phyloP scores from a whole-genome alignment of 768 basidiomycete species.

The Rhizopogon rudus region DNA sequence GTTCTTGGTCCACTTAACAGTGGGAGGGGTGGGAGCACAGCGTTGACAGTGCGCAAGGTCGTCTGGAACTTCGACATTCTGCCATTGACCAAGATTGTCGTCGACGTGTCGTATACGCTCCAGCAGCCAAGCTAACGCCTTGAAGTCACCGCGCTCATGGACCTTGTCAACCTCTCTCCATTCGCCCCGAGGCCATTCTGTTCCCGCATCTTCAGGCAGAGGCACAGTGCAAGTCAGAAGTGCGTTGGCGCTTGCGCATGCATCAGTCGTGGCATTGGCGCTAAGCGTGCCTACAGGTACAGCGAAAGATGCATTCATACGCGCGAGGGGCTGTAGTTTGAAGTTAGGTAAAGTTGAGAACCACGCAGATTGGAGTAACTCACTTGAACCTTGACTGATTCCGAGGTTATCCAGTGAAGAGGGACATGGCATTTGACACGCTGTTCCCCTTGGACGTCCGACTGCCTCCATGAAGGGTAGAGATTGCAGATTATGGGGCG shows the following conservation, averaged over 20 bases:
- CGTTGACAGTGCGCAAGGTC: conserved; percentile 59
- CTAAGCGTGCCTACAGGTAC: conserved; percentile 52
- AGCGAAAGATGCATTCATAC: conserved; percentile 56
- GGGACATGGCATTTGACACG: conserved; percentile 56
- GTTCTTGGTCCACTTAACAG: conserved; percentile 66
- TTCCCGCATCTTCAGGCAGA: conserved; percentile 61
- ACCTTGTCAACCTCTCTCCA: conserved; percentile 86
- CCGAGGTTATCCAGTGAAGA: conserved; percentile 55
- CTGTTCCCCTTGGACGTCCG: conserved; percentile 41
- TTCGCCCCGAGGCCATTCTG: conserved; percentile 69
- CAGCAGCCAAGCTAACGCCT: conserved; percentile 79
- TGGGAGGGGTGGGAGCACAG: conserved; percentile 77
- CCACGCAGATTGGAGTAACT: conserved; percentile 9
- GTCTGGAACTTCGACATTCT: conserved; percentile 40
- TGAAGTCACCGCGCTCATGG: conserved; percentile 80
- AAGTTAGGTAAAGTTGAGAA: conserved; percentile 2
- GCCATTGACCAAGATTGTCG: conserved; percentile 65
- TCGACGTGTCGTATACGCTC: conserved; percentile 78
- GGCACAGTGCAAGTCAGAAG: conserved; percentile 75
- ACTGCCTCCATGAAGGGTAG: conserved; percentile 76
- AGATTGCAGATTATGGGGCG: conserved; percentile 75
- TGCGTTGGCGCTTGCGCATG: conserved; percentile 73
- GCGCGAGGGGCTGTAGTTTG: conserved; percentile 43
- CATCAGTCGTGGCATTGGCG: conserved; percentile 49
- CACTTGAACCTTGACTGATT: conserved; percentile 51